Base-by-base conservation (phyloP, 345 rosid genomes). In the Brassica rapa region DNA sequence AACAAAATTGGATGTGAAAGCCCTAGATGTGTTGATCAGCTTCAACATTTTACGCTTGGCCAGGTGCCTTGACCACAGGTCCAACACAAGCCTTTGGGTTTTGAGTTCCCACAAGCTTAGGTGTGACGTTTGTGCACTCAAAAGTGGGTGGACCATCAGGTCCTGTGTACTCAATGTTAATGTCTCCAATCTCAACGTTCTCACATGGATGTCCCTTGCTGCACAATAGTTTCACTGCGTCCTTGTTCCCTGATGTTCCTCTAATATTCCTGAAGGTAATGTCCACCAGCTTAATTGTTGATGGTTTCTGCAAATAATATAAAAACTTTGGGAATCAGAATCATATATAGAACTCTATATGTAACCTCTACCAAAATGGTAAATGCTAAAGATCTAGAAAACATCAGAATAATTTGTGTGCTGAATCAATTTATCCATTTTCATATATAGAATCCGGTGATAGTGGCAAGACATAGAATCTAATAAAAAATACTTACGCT, bases 181-280 rank as follows among this genome's bases (percentile, higher is more conserved):
- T 80, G 75, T 86, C 75, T 12, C 80, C 67, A n/a, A 86, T 30
- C 65, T 81, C 80, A 0, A 88, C 87, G 14, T 76, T 71, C 70
- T 83, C 25, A 66, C 87, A 87, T 0, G 89, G 88, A 9, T 78
- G 24, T 0, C 85, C 84, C 4, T 29, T 78, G 83, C 94, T 90
- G 66, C 92, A 89, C 3, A 57, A 21, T 8, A 89, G 69, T 76
- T 71, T 88, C 70, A 85, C 86, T 0, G 84, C 88, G 1, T 79
- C 62, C 30, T 49, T 70, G 57, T 87, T 80, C 5, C 83, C 59
- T 0, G 95, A 81, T 16, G 88, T 88, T 56, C 92, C 91, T 29
- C 69, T 46, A 2, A 90, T 73, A 23, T 51, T 85, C 78, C 79
- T 84, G 86, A 90, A 88, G 81, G 81, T 80, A 8, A 88, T 78